phyloP scores from a whole-genome alignment of 805 yeast species.

The Soucietia sequanensis region DNA sequence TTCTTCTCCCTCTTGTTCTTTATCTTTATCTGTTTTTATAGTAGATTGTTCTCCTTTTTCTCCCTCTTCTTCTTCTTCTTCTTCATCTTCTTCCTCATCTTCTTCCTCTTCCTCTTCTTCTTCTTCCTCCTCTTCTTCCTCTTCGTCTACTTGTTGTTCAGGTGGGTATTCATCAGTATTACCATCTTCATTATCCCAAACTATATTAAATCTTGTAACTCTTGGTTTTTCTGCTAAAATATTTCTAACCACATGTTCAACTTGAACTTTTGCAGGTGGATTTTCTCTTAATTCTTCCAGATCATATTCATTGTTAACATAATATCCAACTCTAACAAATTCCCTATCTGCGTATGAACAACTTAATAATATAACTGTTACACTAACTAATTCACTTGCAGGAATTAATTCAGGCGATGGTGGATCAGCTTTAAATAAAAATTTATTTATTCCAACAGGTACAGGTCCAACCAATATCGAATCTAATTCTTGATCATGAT shows the following conservation, averaged over 20 bases:
- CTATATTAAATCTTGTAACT: slow-evolving; percentile 93
- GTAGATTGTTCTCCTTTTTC: slow-evolving; percentile 47
- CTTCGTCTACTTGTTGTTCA: slow-evolving; percentile 66
- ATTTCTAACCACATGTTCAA: slow-evolving; percentile 90
- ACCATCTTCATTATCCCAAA: slow-evolving; percentile 83
- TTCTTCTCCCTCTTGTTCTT: slow-evolving; percentile 37
- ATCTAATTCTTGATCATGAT: slow-evolving; percentile 96
- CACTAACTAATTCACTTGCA: slow-evolving; percentile 90
- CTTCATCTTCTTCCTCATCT: slow-evolving; percentile 49
- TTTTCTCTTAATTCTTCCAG: slow-evolving; percentile 88
- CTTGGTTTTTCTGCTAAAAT: slow-evolving; percentile 96
- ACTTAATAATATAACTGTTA: slow-evolving; percentile 88
- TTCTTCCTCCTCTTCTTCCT: slow-evolving; percentile 53
- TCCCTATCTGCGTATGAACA: slow-evolving; percentile 93
- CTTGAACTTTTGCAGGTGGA: slow-evolving; percentile 91
- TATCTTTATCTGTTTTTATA: slow-evolving; percentile 38
- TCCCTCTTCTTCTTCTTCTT: slow-evolving; percentile 45
- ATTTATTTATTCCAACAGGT: slow-evolving; percentile 95
- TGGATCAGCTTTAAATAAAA: slow-evolving; percentile 91
- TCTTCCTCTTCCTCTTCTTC: slow-evolving; percentile 62
- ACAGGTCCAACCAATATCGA: slow-evolving; percentile 98
- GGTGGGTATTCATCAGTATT: slow-evolving; percentile 73
- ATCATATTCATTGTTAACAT: slow-evolving; percentile 96
- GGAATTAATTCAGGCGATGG: slow-evolving; percentile 96
- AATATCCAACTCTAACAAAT: slow-evolving; percentile 96